Base-by-base conservation (phyloP, 2,329 filamentous ascomycete genomes). In the Hypoxylon sp. region DNA sequence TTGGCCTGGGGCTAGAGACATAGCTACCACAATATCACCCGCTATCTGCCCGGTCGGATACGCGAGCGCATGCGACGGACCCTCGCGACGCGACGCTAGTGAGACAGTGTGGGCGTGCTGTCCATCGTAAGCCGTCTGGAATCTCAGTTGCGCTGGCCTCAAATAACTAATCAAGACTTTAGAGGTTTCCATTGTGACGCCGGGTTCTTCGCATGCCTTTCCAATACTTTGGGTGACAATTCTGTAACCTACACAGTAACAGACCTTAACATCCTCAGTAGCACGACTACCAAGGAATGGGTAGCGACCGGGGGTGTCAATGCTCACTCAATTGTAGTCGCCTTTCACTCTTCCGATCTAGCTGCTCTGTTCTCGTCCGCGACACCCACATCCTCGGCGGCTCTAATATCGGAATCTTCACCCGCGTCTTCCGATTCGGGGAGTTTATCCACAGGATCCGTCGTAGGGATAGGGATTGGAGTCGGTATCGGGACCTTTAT, bases 51-150 rank as follows among this genome's bases (percentile, higher is more conserved):
- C 42, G 13, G 15, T n/a, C 7, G 48, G 48, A 46, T 51, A 51
- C 25, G 12, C 11, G 13, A 51, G 35, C 17, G 48, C 48, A 12
- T 46, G 48, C 17, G 37, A 51, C 26, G 42, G 21, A n/a, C 29
- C 30, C 6, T 35, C 35, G 17, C 16, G 30, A 5, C 30, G 31
- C 9, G 41, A 46, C 11, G 35, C 8, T 5, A 40, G 43, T 19
- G 48, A 51, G 30, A 51, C 48, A 5, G 48, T 46, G 26, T 51
- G 48, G 48, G 48, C 48, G n/a, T 51, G 48, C 12, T 51, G 48
- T 23, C 48, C 42, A 31, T 46, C n/a, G 35, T 46, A 32, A 42
- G 48, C 26, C 16, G 19, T 16, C 8, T 8, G 29, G 11, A 42
- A 12, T 25, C n/a, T 5, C 11, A n/a, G 2, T 3, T 1, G 31